A percentile compares a stretch with the other conserved stretches of the same genome.
These are phyloP conservation scores for Mimosa pudica DNA, from an alignment of 306 rosid genomes.

Conservation along the genomic window DNA sequence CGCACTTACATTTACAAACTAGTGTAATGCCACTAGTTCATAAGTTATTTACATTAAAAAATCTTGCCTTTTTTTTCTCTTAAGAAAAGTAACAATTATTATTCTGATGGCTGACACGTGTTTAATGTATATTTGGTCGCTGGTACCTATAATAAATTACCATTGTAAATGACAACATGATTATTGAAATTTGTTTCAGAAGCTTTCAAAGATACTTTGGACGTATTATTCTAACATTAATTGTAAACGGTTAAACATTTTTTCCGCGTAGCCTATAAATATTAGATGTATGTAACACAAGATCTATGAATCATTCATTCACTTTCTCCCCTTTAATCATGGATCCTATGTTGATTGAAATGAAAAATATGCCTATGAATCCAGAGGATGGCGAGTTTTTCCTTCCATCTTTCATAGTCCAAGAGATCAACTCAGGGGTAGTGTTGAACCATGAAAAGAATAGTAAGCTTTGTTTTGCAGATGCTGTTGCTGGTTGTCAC, in stretches of 20 bases:
- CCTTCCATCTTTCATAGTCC: conserved; percentile 35
- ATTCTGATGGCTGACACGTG: background rate
- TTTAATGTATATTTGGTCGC: background rate
- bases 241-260: background rate
- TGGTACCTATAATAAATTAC: background rate
- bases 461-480: background rate
- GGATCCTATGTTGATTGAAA: conserved; percentile 2
- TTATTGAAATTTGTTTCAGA: background rate
- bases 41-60: background rate
- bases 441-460: background rate
- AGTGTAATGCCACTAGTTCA: no score
- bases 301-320: background rate
- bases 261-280: background rate
- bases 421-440: conserved; percentile 24
- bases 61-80: background rate
- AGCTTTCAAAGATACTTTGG: background rate
- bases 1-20: no score
- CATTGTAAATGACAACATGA: background rate
- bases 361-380: conserved; percentile 24
- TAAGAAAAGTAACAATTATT: background rate
- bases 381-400: conserved; percentile 30
- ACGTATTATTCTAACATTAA: background rate
- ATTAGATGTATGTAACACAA: no score
- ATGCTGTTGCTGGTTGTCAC: background rate
- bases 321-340: background rate